Evolutionary conservation across 1,284 basidiomycete genomes (phyloP).

Genomic region (Ceratobasidium sp.): DNA sequence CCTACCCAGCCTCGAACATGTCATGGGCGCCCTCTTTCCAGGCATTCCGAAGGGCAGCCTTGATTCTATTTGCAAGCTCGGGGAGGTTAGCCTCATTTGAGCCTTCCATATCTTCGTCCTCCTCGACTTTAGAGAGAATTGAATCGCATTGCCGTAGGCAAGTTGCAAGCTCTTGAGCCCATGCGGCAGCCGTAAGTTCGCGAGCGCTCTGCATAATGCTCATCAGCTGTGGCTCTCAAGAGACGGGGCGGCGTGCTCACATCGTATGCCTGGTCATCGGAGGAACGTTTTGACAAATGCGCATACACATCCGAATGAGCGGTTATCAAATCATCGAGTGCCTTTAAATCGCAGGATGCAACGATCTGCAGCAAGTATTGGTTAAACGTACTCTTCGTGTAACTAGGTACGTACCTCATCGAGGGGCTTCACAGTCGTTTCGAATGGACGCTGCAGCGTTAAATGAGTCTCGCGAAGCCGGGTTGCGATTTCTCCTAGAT

Average conservation of each 20-base stretch:
- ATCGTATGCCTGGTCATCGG: conserved; percentile 78
- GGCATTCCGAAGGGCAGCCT: conserved; percentile 64
- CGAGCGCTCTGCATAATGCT: conserved; percentile 67
- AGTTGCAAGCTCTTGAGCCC: conserved; percentile 74
- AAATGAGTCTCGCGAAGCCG: conserved; percentile 69
- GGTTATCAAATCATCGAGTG: conserved; percentile 63
- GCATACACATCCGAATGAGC: conserved; percentile 68
- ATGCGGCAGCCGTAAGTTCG: conserved; percentile 72
- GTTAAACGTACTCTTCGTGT: conserved; percentile 1
- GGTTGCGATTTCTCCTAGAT: conserved; percentile 90
- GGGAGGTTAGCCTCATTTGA: conserved; percentile 53
- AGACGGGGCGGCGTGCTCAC: conserved; percentile 54
- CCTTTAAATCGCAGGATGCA: conserved; percentile 54
- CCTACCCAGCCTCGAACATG: conserved; percentile 77
- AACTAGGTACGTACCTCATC: conserved; percentile 64
- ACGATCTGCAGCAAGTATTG: conserved; percentile 6
- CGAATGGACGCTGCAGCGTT: conserved; percentile 53
- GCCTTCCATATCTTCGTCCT: conserved; percentile 47
- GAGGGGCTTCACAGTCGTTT: conserved; percentile 57
- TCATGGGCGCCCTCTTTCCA: conserved; percentile 72
- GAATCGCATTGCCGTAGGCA: conserved; percentile 64
- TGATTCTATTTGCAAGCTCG: conserved; percentile 63
- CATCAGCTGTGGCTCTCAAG: conserved; percentile 2
- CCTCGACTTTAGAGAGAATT: conserved; percentile 54
- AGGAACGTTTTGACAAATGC: conserved; percentile 69